Base-by-base conservation (phyloP, 805 yeast species). In the Pichia phayaonensis region DNA sequence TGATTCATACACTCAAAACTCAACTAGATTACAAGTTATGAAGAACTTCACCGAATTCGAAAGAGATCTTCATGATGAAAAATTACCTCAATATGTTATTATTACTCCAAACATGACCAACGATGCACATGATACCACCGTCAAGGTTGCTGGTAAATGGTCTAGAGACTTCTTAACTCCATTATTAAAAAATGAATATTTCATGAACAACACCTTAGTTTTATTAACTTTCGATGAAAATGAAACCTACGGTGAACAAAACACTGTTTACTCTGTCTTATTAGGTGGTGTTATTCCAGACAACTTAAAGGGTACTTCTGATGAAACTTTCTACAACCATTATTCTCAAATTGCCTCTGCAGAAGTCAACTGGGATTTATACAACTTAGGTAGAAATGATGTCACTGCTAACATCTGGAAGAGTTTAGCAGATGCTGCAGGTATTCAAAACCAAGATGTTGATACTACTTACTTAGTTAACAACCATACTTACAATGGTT, bases 31-130 rank as follows among this genome's bases (percentile, higher is more conserved):
- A 55, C 62, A 68, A 44, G 68, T 72, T 65, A 70, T 76, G 64
- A 75, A 76, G 67, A 73, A 75, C 64, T 70, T 74, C 57, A 72
- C 76, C 44, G 65, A 67, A 54, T 72, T 76, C 59, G 58, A 71
- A 53, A 54, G 56, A 40, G 81, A 76, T 58, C 58, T 73, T 52
- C 60, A 59, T 36, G 59, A 65, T 57, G 59, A 72, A 55, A 58
- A 62, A 46, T 65, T 76, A 56, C 80, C 81, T 42, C 81, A 77
- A 68, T 77, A 76, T 75, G 56, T 68, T 54, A 69, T 76, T 67
- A 70, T 77, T 61, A 76, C 80, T 42, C 81, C 81, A 51, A 76
- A 76, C 66, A 71, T 75, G 75, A 65, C 76, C 52, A 68, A 75
- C 63, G 80, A 77, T 60, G 81, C 79, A 44, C 77, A 77, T 54